Percentiles rank a stretch among this genome's conserved stretches.
These are phyloP conservation scores for Cladochytrium replicatum DNA, from an alignment of 192 early-diverging fungal genomes.

Conservation along the genomic window DNA sequence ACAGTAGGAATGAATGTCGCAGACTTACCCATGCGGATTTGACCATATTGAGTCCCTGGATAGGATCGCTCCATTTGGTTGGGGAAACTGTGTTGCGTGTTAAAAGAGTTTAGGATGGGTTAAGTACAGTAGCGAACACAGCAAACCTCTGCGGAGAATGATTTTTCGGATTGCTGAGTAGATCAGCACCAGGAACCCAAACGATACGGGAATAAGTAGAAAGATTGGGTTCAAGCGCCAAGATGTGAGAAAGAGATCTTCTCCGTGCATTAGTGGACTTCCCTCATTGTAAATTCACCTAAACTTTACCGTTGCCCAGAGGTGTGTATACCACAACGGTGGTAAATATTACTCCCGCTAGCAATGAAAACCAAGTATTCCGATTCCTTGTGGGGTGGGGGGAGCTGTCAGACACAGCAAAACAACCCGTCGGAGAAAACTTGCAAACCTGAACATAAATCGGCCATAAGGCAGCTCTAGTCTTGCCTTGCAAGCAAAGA, in stretches of 20 bases:
- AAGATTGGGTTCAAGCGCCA: constrained; percentile 57
- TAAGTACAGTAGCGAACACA: too few species aligned
- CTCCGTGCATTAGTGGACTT: constrained; percentile 3
- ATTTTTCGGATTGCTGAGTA: constrained; percentile 55
- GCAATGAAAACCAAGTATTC: constrained; percentile 28
- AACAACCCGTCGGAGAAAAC: constrained; percentile 1
- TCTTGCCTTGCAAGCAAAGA: constrained; percentile 86
- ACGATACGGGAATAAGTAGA: constrained; percentile 71
- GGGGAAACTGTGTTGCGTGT: too few species aligned
- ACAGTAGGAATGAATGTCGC: too few species aligned
- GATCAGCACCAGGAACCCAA: constrained; percentile 60
- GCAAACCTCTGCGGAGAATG: constrained; percentile 40
- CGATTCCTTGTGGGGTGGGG: constrained; percentile 11
- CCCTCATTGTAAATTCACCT: constrained; percentile 8
- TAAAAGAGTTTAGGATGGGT: too few species aligned
- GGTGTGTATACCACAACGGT: constrained; percentile 41
- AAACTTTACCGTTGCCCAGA: constrained; percentile 27
- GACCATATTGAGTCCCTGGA: too few species aligned
- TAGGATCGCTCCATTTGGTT: too few species aligned
- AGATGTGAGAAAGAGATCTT: constrained; percentile 55
- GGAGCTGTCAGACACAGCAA: neutral
- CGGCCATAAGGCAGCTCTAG: constrained; percentile 65
- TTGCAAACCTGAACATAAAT: constrained; percentile 69
- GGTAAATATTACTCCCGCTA: constrained; percentile 28
- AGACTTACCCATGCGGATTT: too few species aligned